Conservation (phyloP, 169 alveolate genomes). For the Plasmodium vinckei region DNA sequence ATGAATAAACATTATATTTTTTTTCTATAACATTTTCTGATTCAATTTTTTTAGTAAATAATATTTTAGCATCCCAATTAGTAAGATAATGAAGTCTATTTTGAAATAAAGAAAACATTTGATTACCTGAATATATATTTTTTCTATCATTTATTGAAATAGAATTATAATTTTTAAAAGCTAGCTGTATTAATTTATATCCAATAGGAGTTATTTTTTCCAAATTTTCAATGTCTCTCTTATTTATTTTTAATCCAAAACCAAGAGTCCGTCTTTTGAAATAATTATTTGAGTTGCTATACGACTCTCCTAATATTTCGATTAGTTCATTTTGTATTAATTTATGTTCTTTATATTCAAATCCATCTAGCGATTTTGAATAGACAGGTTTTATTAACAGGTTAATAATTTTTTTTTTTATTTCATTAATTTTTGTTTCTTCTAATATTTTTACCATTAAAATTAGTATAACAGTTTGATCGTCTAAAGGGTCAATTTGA, state of each 20-base stretch:
- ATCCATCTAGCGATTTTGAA: slow-evolving; percentile 51
- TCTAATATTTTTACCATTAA: slow-evolving; percentile 30
- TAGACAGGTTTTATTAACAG: slow-evolving; percentile 38
- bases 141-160: slow-evolving; percentile 24
- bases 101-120: slow-evolving; percentile 53
- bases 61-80: slow-evolving; percentile 46
- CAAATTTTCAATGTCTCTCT: slow-evolving; percentile 19
- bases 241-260: slow-evolving; percentile 50
- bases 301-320: slow-evolving; percentile 55
- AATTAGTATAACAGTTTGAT: slow-evolving; percentile 35
- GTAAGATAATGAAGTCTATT: slow-evolving; percentile 39
- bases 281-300: slow-evolving; percentile 8
- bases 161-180: slow-evolving; percentile 53
- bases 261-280: slow-evolving; percentile 27
- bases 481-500: slow-evolving; percentile 13
- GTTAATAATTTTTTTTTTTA: slow-evolving; percentile 17
- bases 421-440: slow-evolving; percentile 13
- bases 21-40: slow-evolving; percentile 52
- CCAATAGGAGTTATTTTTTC: slow-evolving; percentile 34
- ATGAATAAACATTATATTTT: slow-evolving; percentile 29
- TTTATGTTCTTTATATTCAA: slow-evolving; percentile 34
- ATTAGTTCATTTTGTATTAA: slow-evolving; percentile 19
- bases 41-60: slow-evolving; percentile 36
- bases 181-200: slow-evolving; percentile 39
- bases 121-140: slow-evolving; percentile 34